phyloP scores from a whole-genome alignment of 2,329 filamentous ascomycete genomes.

The Curvularia hawaiiensis region DNA sequence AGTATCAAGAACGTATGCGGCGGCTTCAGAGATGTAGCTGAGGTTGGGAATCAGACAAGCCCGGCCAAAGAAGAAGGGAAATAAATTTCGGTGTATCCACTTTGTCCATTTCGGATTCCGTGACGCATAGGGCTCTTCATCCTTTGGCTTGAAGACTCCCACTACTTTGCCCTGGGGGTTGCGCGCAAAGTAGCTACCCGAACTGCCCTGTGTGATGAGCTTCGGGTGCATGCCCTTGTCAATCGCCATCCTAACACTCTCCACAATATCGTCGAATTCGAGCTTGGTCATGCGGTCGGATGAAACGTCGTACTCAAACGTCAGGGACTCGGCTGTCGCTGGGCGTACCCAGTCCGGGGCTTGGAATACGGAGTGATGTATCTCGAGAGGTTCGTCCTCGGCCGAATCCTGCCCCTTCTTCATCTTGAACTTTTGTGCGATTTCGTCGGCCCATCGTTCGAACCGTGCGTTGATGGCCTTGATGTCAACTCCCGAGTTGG shows the following conservation, averaged over 20 bases:
- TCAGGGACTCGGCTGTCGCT: conserved; percentile 74
- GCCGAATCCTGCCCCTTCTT: conserved; percentile 73
- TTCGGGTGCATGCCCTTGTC: conserved; percentile 89
- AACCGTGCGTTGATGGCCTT: conserved; percentile 97
- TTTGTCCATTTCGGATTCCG: conserved; percentile 99
- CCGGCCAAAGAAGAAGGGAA: conserved; percentile 95
- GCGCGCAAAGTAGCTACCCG: conserved; percentile 95
- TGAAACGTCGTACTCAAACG: conserved; percentile 59
- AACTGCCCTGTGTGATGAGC: conserved; percentile 96
- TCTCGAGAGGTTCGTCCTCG: conserved; percentile 84
- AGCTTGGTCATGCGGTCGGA: conserved; percentile 73
- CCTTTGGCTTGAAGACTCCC: conserved; percentile 98
- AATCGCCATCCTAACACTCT: conserved; percentile 89
- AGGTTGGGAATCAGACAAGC: conserved; percentile 96
- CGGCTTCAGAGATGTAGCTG: conserved; percentile 96
- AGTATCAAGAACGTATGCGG: conserved; percentile 91
- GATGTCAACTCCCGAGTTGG: conserved; percentile 92
- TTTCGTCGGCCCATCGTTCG: conserved; percentile 97
- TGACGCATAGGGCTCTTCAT: conserved; percentile 96
- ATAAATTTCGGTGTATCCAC: conserved; percentile 97
- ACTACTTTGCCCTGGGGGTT: conserved; percentile 93
- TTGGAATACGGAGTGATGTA: conserved; percentile 97
- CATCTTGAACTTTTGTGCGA: conserved; percentile 95
- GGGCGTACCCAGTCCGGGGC: conserved; percentile 86
- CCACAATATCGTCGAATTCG: conserved; percentile 86